Base-by-base conservation (phyloP, 371 early-diverging fungal genomes). In the Dinochytrium kinnereticum region DNA sequence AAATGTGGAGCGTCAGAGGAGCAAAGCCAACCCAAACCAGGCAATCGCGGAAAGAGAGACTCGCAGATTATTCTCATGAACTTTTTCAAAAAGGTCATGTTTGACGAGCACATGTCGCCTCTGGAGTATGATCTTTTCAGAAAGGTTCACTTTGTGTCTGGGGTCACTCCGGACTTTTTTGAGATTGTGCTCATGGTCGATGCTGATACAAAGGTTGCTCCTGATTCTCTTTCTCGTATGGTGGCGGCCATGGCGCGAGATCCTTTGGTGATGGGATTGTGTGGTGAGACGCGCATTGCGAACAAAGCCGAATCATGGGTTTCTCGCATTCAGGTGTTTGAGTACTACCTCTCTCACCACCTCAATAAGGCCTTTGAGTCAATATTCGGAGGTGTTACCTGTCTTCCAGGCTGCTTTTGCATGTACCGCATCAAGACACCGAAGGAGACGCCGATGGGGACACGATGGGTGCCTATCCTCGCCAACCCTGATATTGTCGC, bases 31-130 rank as follows among this genome's bases (percentile, higher is more conserved):
- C 49, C 76, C 69, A 93, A 94, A 74, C 92, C 95, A 5, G 96
- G 95, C 26, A 98, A 98, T 78, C 88, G 99, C 69, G 99, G 99
- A 75, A 99, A 98, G 81, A 90, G 99, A 70, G 99, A 99, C 84
- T 95, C 96, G 28, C 98, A 98, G 82, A 92, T 98, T 49, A 89
- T 99, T 61, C 86, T 98, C 53, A 97, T 99, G 97, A 90, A 92
- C 59, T 98, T 97, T 85, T 89, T 98, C 77, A 89, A 90, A 75
- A 91, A 92, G 76, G 90, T 97, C 39, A 91, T 93, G 71, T 98
- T 96, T 85, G 91, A 96, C 69, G 93, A 95, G 68, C 91, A 93
- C 39, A 92, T 98, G 94, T 92, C 93, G 0, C 93, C 94, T 21
- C 83, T 99, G 37, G 98, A 99, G 80, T 89, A 91, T 68, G 96